Evolutionary conservation across 176 grass and related monocot genomes (phyloP), one percentile per base, ranked within the genome.

Genomic region (Lolium perenne): DNA sequence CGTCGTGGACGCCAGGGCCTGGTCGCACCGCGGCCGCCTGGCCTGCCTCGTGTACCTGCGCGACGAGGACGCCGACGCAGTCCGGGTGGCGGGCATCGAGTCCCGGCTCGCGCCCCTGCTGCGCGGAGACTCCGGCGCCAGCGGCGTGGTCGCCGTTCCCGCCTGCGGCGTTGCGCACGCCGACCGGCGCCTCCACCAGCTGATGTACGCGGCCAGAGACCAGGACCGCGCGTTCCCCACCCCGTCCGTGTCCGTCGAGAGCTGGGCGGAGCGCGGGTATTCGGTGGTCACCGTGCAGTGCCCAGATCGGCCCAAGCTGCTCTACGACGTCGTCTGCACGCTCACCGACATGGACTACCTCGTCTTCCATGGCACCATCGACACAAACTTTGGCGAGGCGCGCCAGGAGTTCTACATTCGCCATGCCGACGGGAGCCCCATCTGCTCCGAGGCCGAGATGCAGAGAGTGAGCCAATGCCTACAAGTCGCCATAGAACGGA

Each of bases 261-360:
- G 32, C 32, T 35, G 32, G 32, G 32, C 32, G 1, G 32, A 35
- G 32, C 32, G 32, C 32, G 32, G 32, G 32, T 35, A 35, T 2
- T 35, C 32, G 32, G 32, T 35, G 32, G 32, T 35, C 32, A 35
- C 32, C 32, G 32, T 35, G 2, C 32, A 35, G 32, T 35, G 32
- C 32, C 32, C 32, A 3, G 32, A 35, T 2, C 32, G 32, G 2
- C 32, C 32, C 32, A 35, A 35, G 32, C 32, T 35, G 32, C 32
- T 35, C 32, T 35, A 35, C 87, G 97, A 99, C 87, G 81, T 99
- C 3, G 88, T 92, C 12, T 96, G 92, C 90, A 90, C 97, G 29
- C 94, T 99, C 87, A 91, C 92, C 6, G 97, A 99, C 86, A 94
- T 99, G 94, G 94, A 99, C 69, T 99, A 96, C 89, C 88, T 96